Percentiles rank a stretch among this genome's conserved stretches.
These are phyloP conservation scores for Hymenotorrendiella dingleyae DNA, from an alignment of 2,329 filamentous ascomycete species.

Conservation along the genomic window DNA sequence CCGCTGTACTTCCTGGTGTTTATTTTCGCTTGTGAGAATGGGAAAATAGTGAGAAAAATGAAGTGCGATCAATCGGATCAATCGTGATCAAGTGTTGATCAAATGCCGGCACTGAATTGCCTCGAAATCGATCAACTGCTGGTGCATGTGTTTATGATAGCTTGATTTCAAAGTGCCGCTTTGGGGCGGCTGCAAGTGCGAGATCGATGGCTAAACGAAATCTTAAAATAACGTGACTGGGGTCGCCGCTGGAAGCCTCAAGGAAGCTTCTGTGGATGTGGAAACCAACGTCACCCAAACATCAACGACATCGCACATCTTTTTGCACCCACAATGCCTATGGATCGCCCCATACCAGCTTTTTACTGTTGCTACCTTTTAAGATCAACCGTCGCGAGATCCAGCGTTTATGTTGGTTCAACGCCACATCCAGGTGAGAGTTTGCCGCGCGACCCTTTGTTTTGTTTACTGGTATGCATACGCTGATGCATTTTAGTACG, in stretches of 20 bases:
- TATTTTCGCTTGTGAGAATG: too few relatives aligned
- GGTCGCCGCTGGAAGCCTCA: background rate
- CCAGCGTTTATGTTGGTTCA: conserved; percentile 77
- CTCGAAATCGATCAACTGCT: too few relatives aligned
- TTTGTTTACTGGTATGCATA: background rate
- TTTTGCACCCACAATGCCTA: conserved; percentile 19
- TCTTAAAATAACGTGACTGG: conserved; percentile 7
- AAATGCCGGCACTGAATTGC: too few relatives aligned
- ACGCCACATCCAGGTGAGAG: conserved; percentile 69
- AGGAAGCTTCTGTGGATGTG: background rate
- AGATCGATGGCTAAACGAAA: too few relatives aligned
- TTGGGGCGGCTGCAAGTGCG: too few relatives aligned
- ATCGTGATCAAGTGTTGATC: too few relatives aligned
- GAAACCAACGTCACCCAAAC: background rate
- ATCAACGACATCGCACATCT: conserved; percentile 5
- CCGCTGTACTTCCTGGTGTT: too few relatives aligned
- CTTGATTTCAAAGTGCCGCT: too few relatives aligned
- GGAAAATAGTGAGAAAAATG: too few relatives aligned
- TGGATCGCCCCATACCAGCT: conserved; percentile 61
- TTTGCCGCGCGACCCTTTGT: background rate
- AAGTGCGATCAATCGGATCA: too few relatives aligned
- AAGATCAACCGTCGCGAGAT: conserved; percentile 69
- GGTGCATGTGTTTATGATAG: too few relatives aligned
- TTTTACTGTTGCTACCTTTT: conserved; percentile 93
- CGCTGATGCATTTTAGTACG: conserved; percentile 41